Evolutionary conservation across 2,329 filamentous ascomycete species (phyloP).

Genomic region (Xylaria digitata): DNA sequence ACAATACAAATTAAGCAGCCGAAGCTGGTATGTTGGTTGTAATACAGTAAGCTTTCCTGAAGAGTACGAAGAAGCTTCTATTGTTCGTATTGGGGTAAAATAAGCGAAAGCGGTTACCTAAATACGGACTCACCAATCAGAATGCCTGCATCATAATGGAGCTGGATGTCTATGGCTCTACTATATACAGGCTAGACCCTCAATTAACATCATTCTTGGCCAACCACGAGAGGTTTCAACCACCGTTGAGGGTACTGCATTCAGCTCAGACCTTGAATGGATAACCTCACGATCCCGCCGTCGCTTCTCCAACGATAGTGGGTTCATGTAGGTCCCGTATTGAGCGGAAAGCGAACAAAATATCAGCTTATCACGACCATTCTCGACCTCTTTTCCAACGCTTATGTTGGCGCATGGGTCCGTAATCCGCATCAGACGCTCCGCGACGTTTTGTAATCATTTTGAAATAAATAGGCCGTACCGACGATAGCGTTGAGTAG

Average conservation of each 20-base stretch:
- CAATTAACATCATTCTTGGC: neutral
- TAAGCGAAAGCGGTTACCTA: conserved; percentile 6
- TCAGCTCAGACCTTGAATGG: conserved; percentile 1
- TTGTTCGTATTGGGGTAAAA: conserved; percentile 8
- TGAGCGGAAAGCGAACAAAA: conserved; percentile 12
- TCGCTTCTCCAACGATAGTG: neutral
- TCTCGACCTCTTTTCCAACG: neutral
- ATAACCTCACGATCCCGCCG: neutral
- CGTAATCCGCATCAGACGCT: neutral
- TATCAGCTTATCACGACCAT: neutral
- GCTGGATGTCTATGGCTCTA: neutral
- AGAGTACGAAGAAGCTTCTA: neutral
- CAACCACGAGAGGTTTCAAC: neutral
- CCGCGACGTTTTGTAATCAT: neutral
- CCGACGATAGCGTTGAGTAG: conserved; percentile 11
- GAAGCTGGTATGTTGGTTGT: neutral
- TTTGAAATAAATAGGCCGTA: neutral
- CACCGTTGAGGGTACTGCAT: neutral
- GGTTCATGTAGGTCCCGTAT: neutral
- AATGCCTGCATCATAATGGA: neutral
- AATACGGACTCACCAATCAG: conserved; percentile 1
- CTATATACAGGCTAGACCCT: neutral
- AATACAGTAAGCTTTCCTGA: neutral
- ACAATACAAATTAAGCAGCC: neutral
- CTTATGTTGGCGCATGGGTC: neutral